These are phyloP conservation scores for Tylopilus cervinicoccineus DNA, from an alignment of 768 basidiomycete species.

Conservation along the genomic window DNA sequence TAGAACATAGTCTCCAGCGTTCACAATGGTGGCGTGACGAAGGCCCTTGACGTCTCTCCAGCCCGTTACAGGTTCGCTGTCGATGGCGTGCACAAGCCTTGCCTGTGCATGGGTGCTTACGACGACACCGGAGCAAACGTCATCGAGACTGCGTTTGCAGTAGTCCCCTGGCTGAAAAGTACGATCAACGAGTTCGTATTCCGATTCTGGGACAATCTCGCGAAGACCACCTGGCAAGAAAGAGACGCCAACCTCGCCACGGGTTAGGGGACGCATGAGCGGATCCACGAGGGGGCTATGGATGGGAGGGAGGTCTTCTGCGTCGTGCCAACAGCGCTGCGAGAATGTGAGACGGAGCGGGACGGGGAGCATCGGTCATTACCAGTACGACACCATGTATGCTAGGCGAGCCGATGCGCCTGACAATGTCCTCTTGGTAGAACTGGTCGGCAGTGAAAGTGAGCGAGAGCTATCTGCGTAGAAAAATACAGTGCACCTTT, in stretches of 20 bases:
- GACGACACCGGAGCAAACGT: conserved; percentile 74
- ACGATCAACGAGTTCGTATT: conserved; percentile 71
- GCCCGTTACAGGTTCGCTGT: conserved; percentile 49
- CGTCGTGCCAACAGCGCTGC: conserved; percentile 88
- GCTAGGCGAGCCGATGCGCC: conserved; percentile 37
- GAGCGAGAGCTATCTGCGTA: not conserved
- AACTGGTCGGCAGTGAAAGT: conserved; percentile 37
- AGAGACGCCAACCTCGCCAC: conserved; percentile 81
- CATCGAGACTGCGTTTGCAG: conserved; percentile 74
- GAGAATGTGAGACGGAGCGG: conserved; percentile 6
- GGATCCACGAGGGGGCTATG: conserved; percentile 52
- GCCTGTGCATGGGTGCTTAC: conserved; percentile 57
- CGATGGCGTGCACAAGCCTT: conserved; percentile 75
- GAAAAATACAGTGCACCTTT: conserved; percentile 24
- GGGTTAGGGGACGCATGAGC: conserved; percentile 67
- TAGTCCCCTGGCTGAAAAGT: conserved; percentile 75
- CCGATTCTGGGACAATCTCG: conserved; percentile 68
- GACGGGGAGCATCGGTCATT: conserved; percentile 16
- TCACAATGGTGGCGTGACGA: conserved; percentile 53
- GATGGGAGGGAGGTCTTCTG: conserved; percentile 58
- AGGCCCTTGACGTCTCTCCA: conserved; percentile 64
- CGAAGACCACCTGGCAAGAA: conserved; percentile 54
- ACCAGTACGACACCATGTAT: conserved; percentile 67
- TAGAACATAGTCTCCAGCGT: conserved; percentile 78
- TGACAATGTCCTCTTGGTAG: conserved; percentile 67